phyloP scores from a whole-genome alignment of 1,284 basidiomycete genomes.

The Neolentinus lepideus region DNA sequence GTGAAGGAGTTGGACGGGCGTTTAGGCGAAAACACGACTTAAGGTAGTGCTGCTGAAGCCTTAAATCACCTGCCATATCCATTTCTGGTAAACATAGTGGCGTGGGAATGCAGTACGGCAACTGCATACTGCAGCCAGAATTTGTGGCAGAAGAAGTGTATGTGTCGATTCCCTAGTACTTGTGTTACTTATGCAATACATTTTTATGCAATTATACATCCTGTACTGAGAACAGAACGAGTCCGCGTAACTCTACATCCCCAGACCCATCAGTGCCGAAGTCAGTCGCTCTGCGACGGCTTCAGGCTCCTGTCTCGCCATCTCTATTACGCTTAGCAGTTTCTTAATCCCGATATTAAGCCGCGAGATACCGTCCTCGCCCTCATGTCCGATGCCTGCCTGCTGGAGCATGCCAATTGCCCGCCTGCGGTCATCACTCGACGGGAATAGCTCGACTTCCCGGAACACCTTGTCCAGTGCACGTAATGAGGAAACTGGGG shows the following conservation, averaged over 20 bases:
- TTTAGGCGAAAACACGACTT: neutral
- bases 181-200: neutral
- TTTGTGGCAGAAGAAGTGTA: neutral
- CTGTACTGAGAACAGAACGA: no score
- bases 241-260: conserved; percentile 27
- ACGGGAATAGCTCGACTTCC: conserved; percentile 78
- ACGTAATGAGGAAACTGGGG: conserved; percentile 71
- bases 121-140: no score
- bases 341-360: conserved; percentile 93
- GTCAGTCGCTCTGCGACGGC: conserved; percentile 71
- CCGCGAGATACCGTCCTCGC: conserved; percentile 32
- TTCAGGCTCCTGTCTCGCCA: conserved; percentile 92
- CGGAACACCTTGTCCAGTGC: conserved; percentile 75
- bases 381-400: conserved; percentile 65
- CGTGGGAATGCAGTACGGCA: neutral
- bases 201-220: no score
- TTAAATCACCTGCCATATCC: conserved; percentile 2
- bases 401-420: conserved; percentile 68
- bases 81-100: neutral
- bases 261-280: conserved; percentile 59
- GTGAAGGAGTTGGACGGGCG: neutral
- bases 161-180: neutral
- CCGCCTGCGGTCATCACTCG: conserved; percentile 47
- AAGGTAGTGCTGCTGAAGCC: neutral
- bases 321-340: conserved; percentile 87